Base-by-base conservation (phyloP, 441 rosid species). In the Rhodomyrtus psidioides region DNA sequence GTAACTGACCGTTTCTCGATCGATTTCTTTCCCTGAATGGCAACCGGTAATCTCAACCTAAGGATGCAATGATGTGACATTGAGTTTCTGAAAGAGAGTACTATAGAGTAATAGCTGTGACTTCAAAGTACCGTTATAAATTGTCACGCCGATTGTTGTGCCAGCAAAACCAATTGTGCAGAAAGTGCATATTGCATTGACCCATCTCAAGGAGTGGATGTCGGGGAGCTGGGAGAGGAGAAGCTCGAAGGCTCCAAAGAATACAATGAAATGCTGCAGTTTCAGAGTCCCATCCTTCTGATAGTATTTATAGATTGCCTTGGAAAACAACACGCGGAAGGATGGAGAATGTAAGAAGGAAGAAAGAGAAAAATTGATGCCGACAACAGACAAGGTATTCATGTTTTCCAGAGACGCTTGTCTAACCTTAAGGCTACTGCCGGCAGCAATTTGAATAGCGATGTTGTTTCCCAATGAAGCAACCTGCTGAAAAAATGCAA, bases 401-500 rank as follows among this genome's bases (percentile, higher is more conserved):
- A 28, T 55, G 27, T 23, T 19, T 55, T 53, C 42, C 42, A 30
- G 9, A 0, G 16, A 70, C n/a, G 60, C 10, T 27, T 65, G 83
- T 81, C 87, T 28, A 19, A 91, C 93, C 91, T 90, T 93, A 44
- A 93, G 90, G 87, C 94, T 90, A 88, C 91, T 92, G 7, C 94
- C 94, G 39, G 93, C 91, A 53, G 93, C 93, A 83, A 90, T 91
- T 91, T 93, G 93, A 88, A 93, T 87, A 81, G 93, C 92, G 56
- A 91, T 88, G 86, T 91, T 92, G 84, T 91, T 91, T 88, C 93
- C 93, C 85, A 93, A 81, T n/a, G 94, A 93, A 88, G 94, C 95
- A 44, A 91, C 90, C 92, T 91, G 92, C 90, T 92, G 94, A 85
- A 92, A 91, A 87, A 90, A 89, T 53, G 92, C 93, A 85, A 92